These are phyloP conservation scores for Psilocybe sp. DNA, from an alignment of 768 basidiomycete species.

Conservation along the genomic window DNA sequence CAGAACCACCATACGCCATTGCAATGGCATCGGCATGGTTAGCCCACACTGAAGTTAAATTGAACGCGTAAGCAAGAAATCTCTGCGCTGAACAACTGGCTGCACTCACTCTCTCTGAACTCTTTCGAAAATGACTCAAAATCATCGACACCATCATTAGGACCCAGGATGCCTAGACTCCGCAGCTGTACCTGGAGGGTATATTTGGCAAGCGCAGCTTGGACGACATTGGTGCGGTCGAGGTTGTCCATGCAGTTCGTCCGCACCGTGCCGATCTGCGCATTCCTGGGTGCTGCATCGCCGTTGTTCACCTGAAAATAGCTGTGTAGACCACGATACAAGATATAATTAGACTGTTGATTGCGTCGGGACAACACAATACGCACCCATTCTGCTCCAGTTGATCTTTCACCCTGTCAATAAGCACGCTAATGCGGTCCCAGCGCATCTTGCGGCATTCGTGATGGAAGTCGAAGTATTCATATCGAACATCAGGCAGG, in stretches of 20 bases:
- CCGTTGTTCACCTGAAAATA: constrained; percentile 73
- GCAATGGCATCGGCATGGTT: constrained; percentile 93
- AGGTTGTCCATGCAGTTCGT: constrained; percentile 99
- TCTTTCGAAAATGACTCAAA: constrained; percentile 76
- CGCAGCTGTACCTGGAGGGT: constrained; percentile 77
- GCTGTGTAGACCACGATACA: constrained; percentile 31
- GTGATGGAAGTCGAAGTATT: constrained; percentile 97
- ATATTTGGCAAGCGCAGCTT: constrained; percentile 87
- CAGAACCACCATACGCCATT: constrained; percentile 90
- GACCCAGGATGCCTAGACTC: constrained; percentile 66
- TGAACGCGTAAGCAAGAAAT: background rate
- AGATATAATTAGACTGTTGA: background rate
- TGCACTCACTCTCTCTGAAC: constrained; percentile 79
- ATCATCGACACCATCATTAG: constrained; percentile 75
- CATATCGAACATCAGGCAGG: constrained; percentile 72
- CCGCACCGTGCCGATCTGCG: constrained; percentile 78
- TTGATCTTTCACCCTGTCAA: constrained; percentile 73
- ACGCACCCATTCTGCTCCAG: constrained; percentile 66
- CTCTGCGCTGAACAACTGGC: background rate
- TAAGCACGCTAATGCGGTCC: constrained; percentile 84
- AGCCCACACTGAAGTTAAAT: constrained; percentile 95
- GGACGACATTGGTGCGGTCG: constrained; percentile 96
- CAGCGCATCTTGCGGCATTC: constrained; percentile 95
- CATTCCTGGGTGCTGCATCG: constrained; percentile 42
- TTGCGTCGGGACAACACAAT: background rate